These are phyloP conservation scores for Camellia sinensis DNA, from an alignment of 148 eudicot genomes.

Conservation along the genomic window DNA sequence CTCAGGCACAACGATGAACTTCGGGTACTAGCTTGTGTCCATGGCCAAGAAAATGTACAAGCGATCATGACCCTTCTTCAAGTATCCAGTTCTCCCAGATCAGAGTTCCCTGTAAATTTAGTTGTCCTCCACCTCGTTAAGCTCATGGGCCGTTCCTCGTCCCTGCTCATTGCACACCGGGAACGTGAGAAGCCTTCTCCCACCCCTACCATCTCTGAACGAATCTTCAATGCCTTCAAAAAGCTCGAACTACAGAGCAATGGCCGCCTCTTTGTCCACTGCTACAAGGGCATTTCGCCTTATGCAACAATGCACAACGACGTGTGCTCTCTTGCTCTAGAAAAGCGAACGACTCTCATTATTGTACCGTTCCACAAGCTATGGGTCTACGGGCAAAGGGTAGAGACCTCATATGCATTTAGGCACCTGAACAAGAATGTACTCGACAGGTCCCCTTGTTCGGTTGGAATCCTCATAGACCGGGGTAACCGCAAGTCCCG, in stretches of 20 bases:
- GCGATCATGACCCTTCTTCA: conserved; percentile 42
- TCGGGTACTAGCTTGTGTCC: conserved; percentile 51
- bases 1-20: conserved; percentile 44
- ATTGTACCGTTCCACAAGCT: conserved; percentile 56
- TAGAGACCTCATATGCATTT: conserved; percentile 33
- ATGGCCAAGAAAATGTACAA: conserved; percentile 40
- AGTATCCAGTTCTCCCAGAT: conserved; percentile 37
- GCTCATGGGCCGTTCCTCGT: conserved; percentile 56
- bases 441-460: conserved; percentile 57
- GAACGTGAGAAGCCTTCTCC: conserved; percentile 32
- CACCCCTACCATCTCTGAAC: conserved; percentile 41
- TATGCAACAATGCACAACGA: conserved; percentile 63
- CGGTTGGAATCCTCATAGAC: conserved; percentile 53
- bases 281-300: conserved; percentile 54
- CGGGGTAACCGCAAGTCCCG: conserved; percentile 24
- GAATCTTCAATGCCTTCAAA: conserved; percentile 46
- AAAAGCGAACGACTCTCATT: conserved; percentile 43
- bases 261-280: conserved; percentile 30
- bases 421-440: conserved; percentile 44
- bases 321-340: conserved; percentile 59
- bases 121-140: conserved; percentile 50
- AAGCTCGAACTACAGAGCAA: conserved; percentile 37
- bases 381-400: conserved; percentile 10
- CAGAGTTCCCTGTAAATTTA: conserved; percentile 30
- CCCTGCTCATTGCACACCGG: conserved; percentile 42